These are phyloP conservation scores for Kodamaea neixiangensis DNA, from an alignment of 805 yeast genomes.

Conservation along the genomic window DNA sequence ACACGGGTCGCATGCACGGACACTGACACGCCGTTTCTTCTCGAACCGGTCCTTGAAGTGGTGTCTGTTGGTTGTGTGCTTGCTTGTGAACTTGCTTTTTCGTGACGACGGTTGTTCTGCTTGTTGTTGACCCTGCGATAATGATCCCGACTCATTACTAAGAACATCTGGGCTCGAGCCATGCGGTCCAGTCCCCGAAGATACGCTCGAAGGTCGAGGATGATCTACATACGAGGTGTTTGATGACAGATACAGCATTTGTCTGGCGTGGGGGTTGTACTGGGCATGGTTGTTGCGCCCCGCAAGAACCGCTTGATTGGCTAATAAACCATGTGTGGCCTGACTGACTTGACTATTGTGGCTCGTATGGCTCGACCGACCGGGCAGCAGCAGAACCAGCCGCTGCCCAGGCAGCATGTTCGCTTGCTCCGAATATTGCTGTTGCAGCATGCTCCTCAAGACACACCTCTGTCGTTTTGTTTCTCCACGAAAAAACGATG, in stretches of 20 bases:
- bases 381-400: neutral
- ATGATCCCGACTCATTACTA: no score
- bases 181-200: neutral
- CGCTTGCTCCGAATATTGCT: neutral
- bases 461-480: neutral
- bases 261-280: neutral
- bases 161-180: neutral
- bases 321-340: neutral
- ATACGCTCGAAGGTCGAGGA: neutral
- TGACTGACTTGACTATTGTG: neutral
- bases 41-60: constrained; percentile 11
- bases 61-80: constrained; percentile 12
- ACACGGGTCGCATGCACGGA: constrained; percentile 47
- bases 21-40: constrained; percentile 13
- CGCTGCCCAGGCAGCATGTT: neutral
- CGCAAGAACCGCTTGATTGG: neutral
- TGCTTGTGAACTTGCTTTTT: constrained; percentile 6
- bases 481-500: neutral
- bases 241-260: neutral
- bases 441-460: neutral
- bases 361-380: neutral
- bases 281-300: neutral
- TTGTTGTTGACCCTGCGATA: no score
- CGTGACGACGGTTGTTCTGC: neutral
- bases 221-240: neutral